Base-by-base conservation (phyloP, 805 yeast genomes). In the Grigorovia transvaalensis region DNA sequence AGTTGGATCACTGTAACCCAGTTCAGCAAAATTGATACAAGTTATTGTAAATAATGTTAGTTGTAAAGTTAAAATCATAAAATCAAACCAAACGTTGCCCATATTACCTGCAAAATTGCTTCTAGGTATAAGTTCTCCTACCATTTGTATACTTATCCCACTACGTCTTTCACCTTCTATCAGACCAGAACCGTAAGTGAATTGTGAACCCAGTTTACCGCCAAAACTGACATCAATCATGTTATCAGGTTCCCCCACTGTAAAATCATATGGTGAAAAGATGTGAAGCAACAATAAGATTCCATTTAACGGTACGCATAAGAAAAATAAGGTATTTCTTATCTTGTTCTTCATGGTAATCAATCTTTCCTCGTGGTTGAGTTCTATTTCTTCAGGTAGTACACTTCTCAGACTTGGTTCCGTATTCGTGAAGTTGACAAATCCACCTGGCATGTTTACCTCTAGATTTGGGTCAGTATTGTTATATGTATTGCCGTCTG, bases 51-150 rank as follows among this genome's bases (percentile, higher is more conserved):
- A 61, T 27, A 60, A 51, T 30, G 61, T 52, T 40, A 64, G 53
- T 44, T 64, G 60, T 38, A 66, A 54, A 17, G 65, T 44, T 35
- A 72, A 41, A 48, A 69, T 52, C 46, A 56, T 43, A 57, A 64
- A 38, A 54, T 70, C 61, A 55, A 57, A 57, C 19, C 61, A 54
- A 47, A 62, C 56, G 48, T 49, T 65, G 50, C 44, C 69, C 50
- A 60, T 57, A 66, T 54, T 73, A 54, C 56, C 74, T 42, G 45
- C 64, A 46, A 54, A 59, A 52, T 57, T 70, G 51, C 59, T 70
- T 53, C 46, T 64, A 53, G 69, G 74, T 38, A 64, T 59, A 33
- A 56, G 55, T 52, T 79, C 82, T 0, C 84, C 84, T 20, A 78
- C 72, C 18, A 77, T 56, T 54, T 75, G 77, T 27, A 77, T 48